A percentile compares a stretch with the other conserved stretches of the same genome.
phyloP scores from a whole-genome alignment of 305 asterid species.

The Ajuga reptans region DNA sequence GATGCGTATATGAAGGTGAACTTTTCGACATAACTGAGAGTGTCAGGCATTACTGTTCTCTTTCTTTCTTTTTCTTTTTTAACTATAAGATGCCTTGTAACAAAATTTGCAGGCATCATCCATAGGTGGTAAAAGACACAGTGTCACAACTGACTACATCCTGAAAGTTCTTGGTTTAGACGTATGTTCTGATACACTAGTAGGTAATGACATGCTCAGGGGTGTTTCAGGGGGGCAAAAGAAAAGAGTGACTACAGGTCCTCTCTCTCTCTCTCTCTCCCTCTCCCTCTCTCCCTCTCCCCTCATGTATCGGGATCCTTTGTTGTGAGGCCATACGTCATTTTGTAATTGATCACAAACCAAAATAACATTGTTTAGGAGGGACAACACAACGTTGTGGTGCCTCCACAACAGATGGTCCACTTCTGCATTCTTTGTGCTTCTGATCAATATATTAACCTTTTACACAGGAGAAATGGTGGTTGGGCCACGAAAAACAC shows the following conservation, averaged over 20 bases:
- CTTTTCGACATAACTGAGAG: not conserved
- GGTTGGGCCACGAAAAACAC: conserved; percentile 85
- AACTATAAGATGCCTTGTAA: not conserved
- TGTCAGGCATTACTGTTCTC: too few species aligned
- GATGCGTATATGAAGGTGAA: conserved; percentile 90
- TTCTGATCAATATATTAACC: not conserved
- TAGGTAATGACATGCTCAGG: conserved; percentile 78
- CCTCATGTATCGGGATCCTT: too few species aligned
- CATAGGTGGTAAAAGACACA: conserved; percentile 60
- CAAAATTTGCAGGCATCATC: conserved; percentile 52
- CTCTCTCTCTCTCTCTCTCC: conserved; percentile 33
- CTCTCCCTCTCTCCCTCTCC: not conserved
- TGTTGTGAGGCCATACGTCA: too few species aligned
- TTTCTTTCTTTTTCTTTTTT: too few species aligned
- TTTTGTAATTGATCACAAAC: too few species aligned
- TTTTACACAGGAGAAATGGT: conserved; percentile 73
- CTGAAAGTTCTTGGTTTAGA: conserved; percentile 83
- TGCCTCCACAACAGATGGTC: too few species aligned
- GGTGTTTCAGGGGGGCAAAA: conserved; percentile 89
- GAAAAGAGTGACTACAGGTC: conserved; percentile 90
- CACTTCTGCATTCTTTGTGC: too few species aligned
- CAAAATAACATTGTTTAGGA: too few species aligned
- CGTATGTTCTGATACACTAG: conserved; percentile 66
- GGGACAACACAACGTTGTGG: too few species aligned
- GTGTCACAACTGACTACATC: conserved; percentile 64